Conservation (phyloP, 73 alveolate genomes). For the Symbiodinium pilosum region DNA sequence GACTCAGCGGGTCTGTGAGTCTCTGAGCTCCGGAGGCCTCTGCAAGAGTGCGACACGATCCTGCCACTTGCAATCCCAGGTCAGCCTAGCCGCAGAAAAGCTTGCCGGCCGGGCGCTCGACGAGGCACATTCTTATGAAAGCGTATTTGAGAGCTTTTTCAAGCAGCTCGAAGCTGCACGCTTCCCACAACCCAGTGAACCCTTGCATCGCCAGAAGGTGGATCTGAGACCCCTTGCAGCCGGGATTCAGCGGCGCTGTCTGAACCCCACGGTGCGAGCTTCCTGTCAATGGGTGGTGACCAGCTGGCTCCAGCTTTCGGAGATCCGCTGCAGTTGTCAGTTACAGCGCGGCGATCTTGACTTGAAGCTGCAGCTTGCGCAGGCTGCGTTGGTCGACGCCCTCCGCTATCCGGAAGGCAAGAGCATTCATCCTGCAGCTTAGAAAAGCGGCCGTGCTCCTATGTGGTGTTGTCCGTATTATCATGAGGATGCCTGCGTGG, state of each 20-base stretch:
- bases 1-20: background rate
- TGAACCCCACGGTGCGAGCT: background rate
- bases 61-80: background rate
- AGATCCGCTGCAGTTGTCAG: too few species aligned
- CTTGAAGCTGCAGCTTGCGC: too few species aligned
- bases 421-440: background rate
- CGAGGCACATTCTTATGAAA: background rate
- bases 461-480: too few species aligned
- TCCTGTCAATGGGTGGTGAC: too few species aligned
- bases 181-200: background rate
- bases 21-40: too few species aligned
- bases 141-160: background rate
- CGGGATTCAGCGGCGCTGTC: background rate
- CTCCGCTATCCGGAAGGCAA: slow-evolving; percentile 53
- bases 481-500: too few species aligned
- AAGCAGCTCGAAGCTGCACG: background rate
- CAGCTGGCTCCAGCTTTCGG: too few species aligned
- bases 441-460: too few species aligned
- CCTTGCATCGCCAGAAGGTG: background rate
- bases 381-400: slow-evolving; percentile 65
- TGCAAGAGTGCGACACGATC: too few species aligned
- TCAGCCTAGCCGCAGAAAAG: background rate
- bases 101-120: background rate
- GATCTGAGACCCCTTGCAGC: background rate
- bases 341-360: too few species aligned